A percentile compares a stretch with the other conserved stretches of the same genome.
Evolutionary conservation across 352 stramenopile genomes (phyloP).

Genomic region (Phytopythium mirpurense): DNA sequence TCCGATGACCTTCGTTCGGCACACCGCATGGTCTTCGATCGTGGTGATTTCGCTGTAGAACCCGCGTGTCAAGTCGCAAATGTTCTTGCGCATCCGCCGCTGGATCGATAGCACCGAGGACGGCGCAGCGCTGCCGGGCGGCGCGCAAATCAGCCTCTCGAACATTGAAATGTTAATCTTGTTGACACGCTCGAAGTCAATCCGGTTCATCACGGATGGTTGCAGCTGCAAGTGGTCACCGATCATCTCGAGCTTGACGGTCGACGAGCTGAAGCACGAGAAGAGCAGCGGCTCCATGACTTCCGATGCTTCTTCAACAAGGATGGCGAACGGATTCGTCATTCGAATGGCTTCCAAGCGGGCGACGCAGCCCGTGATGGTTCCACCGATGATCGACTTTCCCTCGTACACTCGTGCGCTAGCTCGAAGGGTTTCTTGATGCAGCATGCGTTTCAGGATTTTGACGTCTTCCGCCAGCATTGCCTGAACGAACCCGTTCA

Average conservation of each 20-base stretch:
- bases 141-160: conserved; percentile 77
- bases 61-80: conserved; percentile 79
- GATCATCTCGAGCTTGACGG: conserved; percentile 87
- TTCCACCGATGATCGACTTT: conserved; percentile 80
- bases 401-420: conserved; percentile 80
- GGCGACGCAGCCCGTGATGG: conserved; percentile 84
- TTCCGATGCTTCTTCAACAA: conserved; percentile 86
- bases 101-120: conserved; percentile 84
- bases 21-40: conserved; percentile 78
- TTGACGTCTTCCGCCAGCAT: conserved; percentile 20
- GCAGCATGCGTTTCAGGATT: conserved; percentile 42
- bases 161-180: conserved; percentile 90
- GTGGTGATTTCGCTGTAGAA: conserved; percentile 77
- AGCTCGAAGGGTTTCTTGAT: conserved; percentile 53
- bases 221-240: conserved; percentile 86
- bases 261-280: conserved; percentile 76
- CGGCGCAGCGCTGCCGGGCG: conserved; percentile 50
- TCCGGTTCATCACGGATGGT: conserved; percentile 75
- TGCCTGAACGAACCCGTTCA: conserved; percentile 18
- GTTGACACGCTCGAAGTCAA: conserved; percentile 82
- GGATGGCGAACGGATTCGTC: conserved; percentile 81
- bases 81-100: conserved; percentile 83
- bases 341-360: conserved; percentile 76
- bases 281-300: conserved; percentile 87
- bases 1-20: conserved; percentile 48